Evolutionary conservation across 768 basidiomycete genomes (phyloP), one percentile per base, ranked within the genome.

Genomic region (Naganishia kalamii): DNA sequence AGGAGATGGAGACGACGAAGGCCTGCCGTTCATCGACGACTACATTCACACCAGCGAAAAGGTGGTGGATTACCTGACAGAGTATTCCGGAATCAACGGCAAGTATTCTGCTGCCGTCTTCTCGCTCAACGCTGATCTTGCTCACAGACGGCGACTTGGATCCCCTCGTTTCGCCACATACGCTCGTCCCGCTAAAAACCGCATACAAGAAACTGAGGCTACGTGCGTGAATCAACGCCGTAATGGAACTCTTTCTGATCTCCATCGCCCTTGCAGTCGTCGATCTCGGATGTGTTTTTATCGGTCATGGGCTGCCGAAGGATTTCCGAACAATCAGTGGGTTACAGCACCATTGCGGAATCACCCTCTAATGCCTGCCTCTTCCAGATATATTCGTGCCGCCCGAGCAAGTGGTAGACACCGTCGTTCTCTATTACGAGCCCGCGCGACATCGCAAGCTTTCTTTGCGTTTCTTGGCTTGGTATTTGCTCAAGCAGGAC

Each of bases 271-370:
- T 27, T 33, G 23, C 17, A 67, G 66, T 68, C 27, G 92, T 98
- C 21, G 96, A 99, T 75, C 83, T 87, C 25, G 92, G 93, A 5
- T 99, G 96, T 74, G 88, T 92, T 65, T 99, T 99, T 75, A 88
- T 98, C 62, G 96, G 96, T 0, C 96, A 99, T 72, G 96, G 96
- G 5, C 84, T 99, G 19, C 88, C 91, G 17, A 97, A 98, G 75
- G 96, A 99, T 76, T 97, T 98, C 80, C 85, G 94, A 12, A 98
- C 94, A 63, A 99, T 98, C 80, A 99, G 94, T 94, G 70, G 75
- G 89, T 80, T 15, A 21, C 6, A 29, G 7, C 12, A 47, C 15
- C 29, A 29, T 40, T 33, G 40, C 30, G 23, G n/a, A 17, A 30
- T 41, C 25, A 60, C 44, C 29, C 12, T 37, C 47, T 62, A 7